phyloP scores from a whole-genome alignment of 805 yeast species.

The Komagataella pseudopastoris region DNA sequence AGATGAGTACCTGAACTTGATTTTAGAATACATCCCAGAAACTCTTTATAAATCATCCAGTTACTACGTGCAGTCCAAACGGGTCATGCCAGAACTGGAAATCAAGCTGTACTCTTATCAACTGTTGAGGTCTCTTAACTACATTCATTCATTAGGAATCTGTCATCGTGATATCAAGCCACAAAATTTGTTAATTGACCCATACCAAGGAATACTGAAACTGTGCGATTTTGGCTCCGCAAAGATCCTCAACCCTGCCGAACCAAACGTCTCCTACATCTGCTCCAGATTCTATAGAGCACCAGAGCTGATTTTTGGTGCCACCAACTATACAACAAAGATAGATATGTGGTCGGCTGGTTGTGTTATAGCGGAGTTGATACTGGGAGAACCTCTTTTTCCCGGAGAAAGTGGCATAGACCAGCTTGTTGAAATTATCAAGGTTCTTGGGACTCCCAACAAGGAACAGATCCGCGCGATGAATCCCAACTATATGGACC shows the following conservation, averaged over 20 bases:
- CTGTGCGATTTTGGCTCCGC: slow-evolving; percentile 97
- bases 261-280: slow-evolving; percentile 91
- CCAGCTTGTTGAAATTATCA: slow-evolving; percentile 92
- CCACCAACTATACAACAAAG: slow-evolving; percentile 90
- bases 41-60: slow-evolving; percentile 86
- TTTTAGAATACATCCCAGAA: slow-evolving; percentile 90
- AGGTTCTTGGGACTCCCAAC: slow-evolving; percentile 90
- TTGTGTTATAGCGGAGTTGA: slow-evolving; percentile 94
- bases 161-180: slow-evolving; percentile 95
- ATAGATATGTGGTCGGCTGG: slow-evolving; percentile 97
- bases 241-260: slow-evolving; percentile 75
- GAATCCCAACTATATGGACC: slow-evolving; percentile 97
- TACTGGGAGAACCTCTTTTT: slow-evolving; percentile 90
- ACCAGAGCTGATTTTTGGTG: slow-evolving; percentile 95
- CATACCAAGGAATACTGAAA: slow-evolving; percentile 71
- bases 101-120: slow-evolving; percentile 77
- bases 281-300: slow-evolving; percentile 96
- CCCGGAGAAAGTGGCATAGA: slow-evolving; percentile 98
- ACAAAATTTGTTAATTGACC: slow-evolving; percentile 79
- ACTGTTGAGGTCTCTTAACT: slow-evolving; percentile 63
- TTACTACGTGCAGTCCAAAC: slow-evolving; percentile 62
- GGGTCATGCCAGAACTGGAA: slow-evolving; percentile 80
- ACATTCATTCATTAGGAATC: slow-evolving; percentile 60
- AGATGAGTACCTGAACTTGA: slow-evolving; percentile 77
- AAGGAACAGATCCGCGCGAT: slow-evolving; percentile 83